These are phyloP conservation scores for Colletotrichum endophyticum DNA, from an alignment of 2,329 filamentous ascomycete species.

Conservation along the genomic window DNA sequence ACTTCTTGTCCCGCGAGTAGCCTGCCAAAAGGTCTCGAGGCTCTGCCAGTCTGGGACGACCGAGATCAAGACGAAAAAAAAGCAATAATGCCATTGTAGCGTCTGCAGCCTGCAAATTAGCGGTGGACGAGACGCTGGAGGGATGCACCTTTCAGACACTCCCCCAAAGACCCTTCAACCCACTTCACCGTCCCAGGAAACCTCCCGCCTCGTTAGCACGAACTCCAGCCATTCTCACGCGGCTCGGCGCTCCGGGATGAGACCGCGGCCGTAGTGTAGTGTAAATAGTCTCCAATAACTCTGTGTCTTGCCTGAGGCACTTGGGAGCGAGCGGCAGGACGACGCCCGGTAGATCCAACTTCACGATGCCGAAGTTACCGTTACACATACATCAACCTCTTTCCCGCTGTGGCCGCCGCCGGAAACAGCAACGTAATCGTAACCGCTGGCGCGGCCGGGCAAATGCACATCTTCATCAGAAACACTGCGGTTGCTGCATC, in stretches of 20 bases:
- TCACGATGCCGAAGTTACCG: neutral
- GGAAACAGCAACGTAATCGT: neutral
- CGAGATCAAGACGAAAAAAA: neutral
- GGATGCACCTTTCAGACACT: conserved; percentile 5
- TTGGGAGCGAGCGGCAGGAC: neutral
- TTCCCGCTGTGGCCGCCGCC: neutral
- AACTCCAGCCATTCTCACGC: neutral
- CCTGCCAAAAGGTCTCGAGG: neutral
- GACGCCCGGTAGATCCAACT: neutral
- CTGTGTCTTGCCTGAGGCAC: neutral
- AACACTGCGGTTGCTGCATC: neutral
- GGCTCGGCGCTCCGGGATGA: neutral
- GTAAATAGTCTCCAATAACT: neutral
- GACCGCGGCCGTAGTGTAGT: neutral
- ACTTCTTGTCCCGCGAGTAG: neutral
- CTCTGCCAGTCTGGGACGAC: neutral
- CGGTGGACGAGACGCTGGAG: neutral
- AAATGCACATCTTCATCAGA: conserved; percentile 4
- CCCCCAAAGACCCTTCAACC: neutral
- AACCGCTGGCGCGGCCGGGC: neutral
- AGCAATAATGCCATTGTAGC: neutral
- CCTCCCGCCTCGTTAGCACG: conserved; percentile 1
- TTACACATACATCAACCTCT: neutral
- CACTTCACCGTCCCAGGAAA: neutral
- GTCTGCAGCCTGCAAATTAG: conserved; percentile 7